phyloP scores from a whole-genome alignment of 768 basidiomycete species.

The Albatrellus ellisii region DNA sequence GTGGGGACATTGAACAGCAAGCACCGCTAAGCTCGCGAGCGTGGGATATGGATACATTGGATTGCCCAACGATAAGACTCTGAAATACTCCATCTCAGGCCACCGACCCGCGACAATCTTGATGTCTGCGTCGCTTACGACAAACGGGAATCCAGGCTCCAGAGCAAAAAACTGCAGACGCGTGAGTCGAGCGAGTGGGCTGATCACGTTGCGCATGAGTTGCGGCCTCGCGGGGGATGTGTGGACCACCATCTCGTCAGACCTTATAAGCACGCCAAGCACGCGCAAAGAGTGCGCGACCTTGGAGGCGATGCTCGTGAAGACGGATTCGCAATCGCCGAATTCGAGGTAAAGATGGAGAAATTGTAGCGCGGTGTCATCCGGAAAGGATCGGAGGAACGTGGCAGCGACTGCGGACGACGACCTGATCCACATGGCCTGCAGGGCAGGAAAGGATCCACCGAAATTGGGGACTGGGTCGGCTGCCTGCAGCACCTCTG shows the following conservation, averaged over 20 bases:
- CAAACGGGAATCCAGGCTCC: slow-evolving; percentile 16
- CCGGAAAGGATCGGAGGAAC: slow-evolving; percentile 7
- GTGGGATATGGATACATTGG: slow-evolving; percentile 14
- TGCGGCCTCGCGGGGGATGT: slow-evolving; percentile 12
- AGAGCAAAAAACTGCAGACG: slow-evolving; percentile 16
- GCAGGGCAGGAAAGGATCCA: slow-evolving; percentile 10
- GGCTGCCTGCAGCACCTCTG: slow-evolving; percentile 2
- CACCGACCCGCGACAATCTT: slow-evolving; percentile 18
- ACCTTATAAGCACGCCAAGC: slow-evolving; percentile 8
- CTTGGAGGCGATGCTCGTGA: slow-evolving; percentile 9
- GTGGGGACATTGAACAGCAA: slow-evolving; percentile 16
- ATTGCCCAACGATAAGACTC: slow-evolving; percentile 10
- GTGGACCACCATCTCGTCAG: slow-evolving; percentile 12
- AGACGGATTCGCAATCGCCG: slow-evolving; percentile 11
- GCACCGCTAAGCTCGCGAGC: slow-evolving; percentile 11
- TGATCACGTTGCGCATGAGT: slow-evolving; percentile 16
- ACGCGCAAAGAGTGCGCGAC: slow-evolving; percentile 7
- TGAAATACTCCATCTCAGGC: slow-evolving; percentile 17
- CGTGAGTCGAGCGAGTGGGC: slow-evolving; percentile 16
- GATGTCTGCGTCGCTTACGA: slow-evolving; percentile 17
- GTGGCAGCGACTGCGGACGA: slow-evolving; percentile 7
- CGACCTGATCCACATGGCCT: slow-evolving; percentile 7
- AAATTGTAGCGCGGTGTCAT: slow-evolving; percentile 3
- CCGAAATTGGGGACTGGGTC: slow-evolving; percentile 1
- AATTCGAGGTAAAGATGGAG: slow-evolving; percentile 10